phyloP scores from a whole-genome alignment of 768 basidiomycete genomes.

The Phylloporus arenicola region DNA sequence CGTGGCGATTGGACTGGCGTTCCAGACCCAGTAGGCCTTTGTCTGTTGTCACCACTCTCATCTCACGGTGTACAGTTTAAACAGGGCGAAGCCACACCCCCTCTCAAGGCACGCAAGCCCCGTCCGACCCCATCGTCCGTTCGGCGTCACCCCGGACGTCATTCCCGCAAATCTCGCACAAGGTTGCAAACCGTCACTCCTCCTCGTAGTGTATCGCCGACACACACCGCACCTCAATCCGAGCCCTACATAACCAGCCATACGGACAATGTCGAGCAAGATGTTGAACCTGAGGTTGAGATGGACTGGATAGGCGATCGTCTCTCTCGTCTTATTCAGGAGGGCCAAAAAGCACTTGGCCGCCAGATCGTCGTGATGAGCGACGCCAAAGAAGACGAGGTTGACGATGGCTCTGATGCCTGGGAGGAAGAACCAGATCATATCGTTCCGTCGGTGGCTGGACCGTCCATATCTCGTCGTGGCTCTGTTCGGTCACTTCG shows the following conservation, averaged over 20 bases:
- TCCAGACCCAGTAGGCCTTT: constrained; percentile 30
- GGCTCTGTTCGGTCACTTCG: constrained; percentile 26
- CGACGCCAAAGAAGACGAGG: constrained; percentile 67
- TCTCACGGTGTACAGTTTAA: constrained; percentile 22
- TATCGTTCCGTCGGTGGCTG: neutral
- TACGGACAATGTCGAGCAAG: constrained; percentile 33
- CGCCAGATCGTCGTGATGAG: constrained; percentile 77
- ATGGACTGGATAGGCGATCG: constrained; percentile 83
- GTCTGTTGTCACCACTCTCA: constrained; percentile 1
- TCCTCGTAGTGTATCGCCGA: constrained; percentile 25
- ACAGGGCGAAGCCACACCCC: constrained; percentile 32
- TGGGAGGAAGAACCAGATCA: constrained; percentile 65
- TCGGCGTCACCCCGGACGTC: constrained; percentile 34
- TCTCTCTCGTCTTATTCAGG: constrained; percentile 63
- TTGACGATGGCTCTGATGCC: constrained; percentile 66
- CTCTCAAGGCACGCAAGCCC: constrained; percentile 36
- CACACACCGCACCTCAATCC: constrained; percentile 30
- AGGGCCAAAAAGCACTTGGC: constrained; percentile 72
- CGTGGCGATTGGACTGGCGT: constrained; percentile 50
- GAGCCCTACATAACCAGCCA: constrained; percentile 33
- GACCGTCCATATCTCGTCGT: constrained; percentile 23
- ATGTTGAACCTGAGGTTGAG: constrained; percentile 42
- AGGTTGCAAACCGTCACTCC: constrained; percentile 21
- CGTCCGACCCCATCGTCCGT: constrained; percentile 29
- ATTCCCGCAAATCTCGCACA: constrained; percentile 31